phyloP scores from a whole-genome alignment of 2,329 filamentous ascomycete genomes.

The Colletotrichum sansevieriae region DNA sequence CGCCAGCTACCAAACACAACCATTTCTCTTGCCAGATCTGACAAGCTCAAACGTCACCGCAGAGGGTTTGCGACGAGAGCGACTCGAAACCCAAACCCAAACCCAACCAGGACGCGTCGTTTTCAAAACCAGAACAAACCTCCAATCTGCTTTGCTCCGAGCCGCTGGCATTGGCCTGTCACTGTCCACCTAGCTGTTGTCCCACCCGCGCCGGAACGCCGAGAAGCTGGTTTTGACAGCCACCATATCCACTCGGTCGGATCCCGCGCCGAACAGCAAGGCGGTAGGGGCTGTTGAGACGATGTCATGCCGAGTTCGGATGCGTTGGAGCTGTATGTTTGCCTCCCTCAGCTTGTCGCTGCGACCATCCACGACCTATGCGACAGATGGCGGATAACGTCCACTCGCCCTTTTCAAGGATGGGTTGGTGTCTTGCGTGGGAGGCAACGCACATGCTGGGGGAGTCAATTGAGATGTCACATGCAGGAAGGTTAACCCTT shows the following conservation, averaged over 20 bases:
- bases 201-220: not conserved
- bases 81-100: constrained; percentile 23
- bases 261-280: not conserved
- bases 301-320: constrained; percentile 7
- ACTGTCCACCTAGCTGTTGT: not conserved
- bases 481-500: not conserved
- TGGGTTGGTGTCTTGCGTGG: not conserved
- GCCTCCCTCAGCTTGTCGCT: not conserved
- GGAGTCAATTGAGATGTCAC: not conserved
- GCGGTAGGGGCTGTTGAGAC: constrained; percentile 1
- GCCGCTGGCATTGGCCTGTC: not conserved
- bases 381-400: not conserved
- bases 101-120: not conserved
- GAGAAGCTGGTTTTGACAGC: constrained; percentile 16
- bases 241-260: not conserved
- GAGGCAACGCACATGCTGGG: not conserved
- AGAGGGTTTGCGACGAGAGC: not conserved
- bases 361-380: not conserved
- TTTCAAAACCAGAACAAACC: not conserved
- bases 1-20: constrained; percentile 11
- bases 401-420: not conserved
- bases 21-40: constrained; percentile 5
- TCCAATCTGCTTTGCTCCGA: not conserved
- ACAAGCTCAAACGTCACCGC: constrained; percentile 21
- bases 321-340: not conserved